These are phyloP conservation scores for Daldinia sp. DNA, from an alignment of 2,329 filamentous ascomycete genomes.

Conservation along the genomic window DNA sequence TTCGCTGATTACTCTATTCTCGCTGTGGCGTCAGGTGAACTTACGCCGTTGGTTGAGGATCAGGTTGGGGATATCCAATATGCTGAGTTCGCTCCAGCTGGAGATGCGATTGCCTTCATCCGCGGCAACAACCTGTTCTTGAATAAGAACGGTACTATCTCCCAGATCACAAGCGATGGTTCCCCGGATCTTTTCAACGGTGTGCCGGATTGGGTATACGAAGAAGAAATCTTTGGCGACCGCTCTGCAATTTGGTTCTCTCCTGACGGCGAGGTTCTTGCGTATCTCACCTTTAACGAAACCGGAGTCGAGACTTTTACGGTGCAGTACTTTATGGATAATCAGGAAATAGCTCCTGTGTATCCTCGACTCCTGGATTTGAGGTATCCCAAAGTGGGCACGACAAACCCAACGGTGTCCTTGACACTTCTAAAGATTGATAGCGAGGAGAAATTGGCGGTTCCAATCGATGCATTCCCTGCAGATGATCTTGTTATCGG, in stretches of 20 bases:
- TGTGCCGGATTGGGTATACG: constrained; percentile 74
- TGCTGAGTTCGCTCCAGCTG: constrained; percentile 69
- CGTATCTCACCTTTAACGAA: constrained; percentile 71
- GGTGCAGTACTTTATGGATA: constrained; percentile 75
- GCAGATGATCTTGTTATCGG: constrained; percentile 73
- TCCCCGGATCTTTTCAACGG: constrained; percentile 72
- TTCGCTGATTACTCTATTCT: constrained; percentile 75
- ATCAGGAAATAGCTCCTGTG: constrained; percentile 65
- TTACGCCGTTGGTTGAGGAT: constrained; percentile 67
- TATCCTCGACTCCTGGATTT: constrained; percentile 74
- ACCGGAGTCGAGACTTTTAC: constrained; percentile 75
- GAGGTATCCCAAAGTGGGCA: constrained; percentile 76
- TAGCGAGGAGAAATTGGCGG: constrained; percentile 57
- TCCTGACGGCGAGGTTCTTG: constrained; percentile 66
- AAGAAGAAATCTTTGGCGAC: constrained; percentile 68
- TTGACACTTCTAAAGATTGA: constrained; percentile 69
- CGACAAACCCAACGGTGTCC: constrained; percentile 72
- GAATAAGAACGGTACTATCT: constrained; percentile 65
- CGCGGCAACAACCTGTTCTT: constrained; percentile 74
- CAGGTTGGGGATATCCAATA: constrained; percentile 76
- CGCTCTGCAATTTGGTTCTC: constrained; percentile 68
- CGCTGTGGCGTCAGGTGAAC: constrained; percentile 68
- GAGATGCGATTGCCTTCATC: constrained; percentile 74
- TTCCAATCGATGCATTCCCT: constrained; percentile 69
- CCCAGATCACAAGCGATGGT: constrained; percentile 70